These are phyloP conservation scores for Vachellia pachyceras DNA, from an alignment of 306 rosid species.

Conservation along the genomic window DNA sequence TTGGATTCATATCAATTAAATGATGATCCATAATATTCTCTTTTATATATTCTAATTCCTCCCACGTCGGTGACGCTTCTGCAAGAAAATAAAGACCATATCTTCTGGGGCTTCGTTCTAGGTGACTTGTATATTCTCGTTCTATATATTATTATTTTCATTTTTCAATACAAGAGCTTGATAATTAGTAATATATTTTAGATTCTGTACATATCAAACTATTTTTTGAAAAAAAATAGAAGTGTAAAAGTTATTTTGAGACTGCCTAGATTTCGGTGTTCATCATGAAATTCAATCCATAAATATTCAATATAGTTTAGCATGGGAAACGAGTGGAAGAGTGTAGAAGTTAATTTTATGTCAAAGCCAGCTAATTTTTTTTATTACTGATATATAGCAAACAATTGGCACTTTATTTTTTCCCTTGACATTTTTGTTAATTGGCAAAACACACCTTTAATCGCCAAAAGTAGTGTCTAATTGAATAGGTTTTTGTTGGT, in stretches of 20 bases:
- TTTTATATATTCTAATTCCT: constrained; percentile 20
- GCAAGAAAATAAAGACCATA: too few relatives aligned
- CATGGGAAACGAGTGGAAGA: too few relatives aligned
- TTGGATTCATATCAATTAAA: constrained; percentile 35
- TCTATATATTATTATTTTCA: too few relatives aligned
- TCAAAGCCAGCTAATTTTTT: neutral
- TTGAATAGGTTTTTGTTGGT: neutral
- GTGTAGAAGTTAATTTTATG: neutral
- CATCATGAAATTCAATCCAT: too few relatives aligned
- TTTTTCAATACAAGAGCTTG: too few relatives aligned
- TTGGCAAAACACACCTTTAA: neutral
- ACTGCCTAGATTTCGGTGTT: too few relatives aligned
- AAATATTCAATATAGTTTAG: neutral
- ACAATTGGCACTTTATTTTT: neutral
- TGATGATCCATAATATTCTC: constrained; percentile 42
- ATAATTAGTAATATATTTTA: too few relatives aligned
- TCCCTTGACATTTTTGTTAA: neutral
- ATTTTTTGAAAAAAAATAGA: too few relatives aligned
- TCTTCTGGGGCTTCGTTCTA: too few relatives aligned
- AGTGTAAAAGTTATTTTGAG: too few relatives aligned
- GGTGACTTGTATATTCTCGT: too few relatives aligned
- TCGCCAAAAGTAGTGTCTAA: neutral
- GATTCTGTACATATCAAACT: too few relatives aligned
- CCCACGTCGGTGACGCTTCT: neutral
- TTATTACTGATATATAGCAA: neutral